A percentile compares a stretch with the other conserved stretches of the same genome.
Evolutionary conservation across 495 filamentous ascomycete genomes (phyloP).

Genomic region (Astrothelium macrocarpum): DNA sequence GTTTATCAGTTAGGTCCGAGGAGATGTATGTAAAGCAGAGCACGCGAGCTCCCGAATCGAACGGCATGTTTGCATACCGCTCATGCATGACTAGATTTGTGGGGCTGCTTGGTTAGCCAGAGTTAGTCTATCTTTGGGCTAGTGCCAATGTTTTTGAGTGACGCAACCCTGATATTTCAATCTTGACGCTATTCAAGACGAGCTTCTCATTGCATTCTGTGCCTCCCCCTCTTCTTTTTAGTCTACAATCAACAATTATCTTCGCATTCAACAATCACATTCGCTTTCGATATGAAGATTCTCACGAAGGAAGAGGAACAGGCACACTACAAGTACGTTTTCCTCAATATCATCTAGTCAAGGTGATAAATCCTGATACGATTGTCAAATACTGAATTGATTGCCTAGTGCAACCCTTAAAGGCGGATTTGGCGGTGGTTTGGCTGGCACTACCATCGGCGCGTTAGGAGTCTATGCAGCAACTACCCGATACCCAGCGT

Average conservation of each 20-base stretch:
- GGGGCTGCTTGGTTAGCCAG: neutral
- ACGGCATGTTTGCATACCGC: neutral
- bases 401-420: slow-evolving; percentile 54
- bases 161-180: too few relatives aligned
- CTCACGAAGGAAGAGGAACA: slow-evolving; percentile 87
- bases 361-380: neutral
- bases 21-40: too few relatives aligned
- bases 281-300: slow-evolving; percentile 64
- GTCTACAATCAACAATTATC: neutral
- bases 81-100: too few relatives aligned
- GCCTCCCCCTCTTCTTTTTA: neutral
- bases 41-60: neutral
- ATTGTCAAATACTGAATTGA: neutral
- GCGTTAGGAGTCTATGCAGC: slow-evolving; percentile 53
- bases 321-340: slow-evolving; percentile 49
- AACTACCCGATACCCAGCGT: slow-evolving; percentile 53
- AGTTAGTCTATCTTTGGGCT: neutral
- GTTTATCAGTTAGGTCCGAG: too few relatives aligned
- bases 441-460: slow-evolving; percentile 35
- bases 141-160: too few relatives aligned
- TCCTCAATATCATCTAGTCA: neutral
- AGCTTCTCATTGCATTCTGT: neutral
- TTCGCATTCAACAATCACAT: neutral
- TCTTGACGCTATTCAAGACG: neutral
- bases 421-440: slow-evolving; percentile 51